Base-by-base conservation (phyloP, 768 basidiomycete genomes). In the Serendipita sp. region DNA sequence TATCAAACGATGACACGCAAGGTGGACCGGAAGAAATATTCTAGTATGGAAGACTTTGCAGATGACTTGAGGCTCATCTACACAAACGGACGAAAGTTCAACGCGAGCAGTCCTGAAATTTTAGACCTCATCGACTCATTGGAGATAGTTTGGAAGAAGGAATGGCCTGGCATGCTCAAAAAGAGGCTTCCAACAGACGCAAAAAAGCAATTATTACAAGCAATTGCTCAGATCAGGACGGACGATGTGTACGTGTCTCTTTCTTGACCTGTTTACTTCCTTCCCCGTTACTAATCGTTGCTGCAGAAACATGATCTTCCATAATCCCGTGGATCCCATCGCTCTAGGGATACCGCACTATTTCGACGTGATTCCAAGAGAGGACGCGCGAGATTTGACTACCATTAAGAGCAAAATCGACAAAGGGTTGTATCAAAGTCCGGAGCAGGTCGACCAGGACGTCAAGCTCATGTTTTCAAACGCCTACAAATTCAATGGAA, bases 81-180 rank as follows among this genome's bases (percentile, higher is more conserved):
- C 71, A 78, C 74, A 72, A 99, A 99, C 70, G 97, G 94, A 73
- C 85, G 91, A 37, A 80, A 84, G 68, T 99, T 98, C 80, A 99
- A 99, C 70, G 88, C 89, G 16, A 82, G 86, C 3, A 82, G 78
- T 18, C 90, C 91, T 0, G 86, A 83, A 67, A 88, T 91, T 2
- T 78, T 82, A 54, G 76, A 78, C 32, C 87, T 85, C 68, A 89
- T 89, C 2, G 85, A 88, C 63, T 73, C 75, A 3, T 79, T 93
- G 13, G 92, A 97, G 74, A 82, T 77, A 56, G 78, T 73, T 4
- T 93, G 86, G 77, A 85, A 84, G 75, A 86, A 82, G 71, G 92
- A 97, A 72, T 98, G 96, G 94, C 72, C 81, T 16, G 91, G 89
- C 73, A 79, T 76, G 1, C 78, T 78, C 71, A 86, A 88, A 71